These are phyloP conservation scores for Rhodotorula sp. DNA, from an alignment of 1,284 basidiomycete genomes.

Conservation along the genomic window DNA sequence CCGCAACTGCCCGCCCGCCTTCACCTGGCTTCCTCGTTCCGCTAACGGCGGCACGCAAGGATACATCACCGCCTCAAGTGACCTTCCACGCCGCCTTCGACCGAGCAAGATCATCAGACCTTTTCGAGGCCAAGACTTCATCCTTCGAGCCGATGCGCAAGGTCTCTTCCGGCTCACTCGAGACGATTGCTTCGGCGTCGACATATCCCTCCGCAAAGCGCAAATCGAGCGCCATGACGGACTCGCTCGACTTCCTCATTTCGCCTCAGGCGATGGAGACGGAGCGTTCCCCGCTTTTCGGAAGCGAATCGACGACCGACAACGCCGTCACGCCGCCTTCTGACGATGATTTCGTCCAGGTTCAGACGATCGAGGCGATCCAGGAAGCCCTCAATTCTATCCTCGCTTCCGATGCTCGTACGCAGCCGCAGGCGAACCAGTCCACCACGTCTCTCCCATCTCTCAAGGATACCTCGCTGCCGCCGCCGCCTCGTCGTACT, in stretches of 20 bases:
- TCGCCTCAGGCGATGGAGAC: conserved; percentile 9
- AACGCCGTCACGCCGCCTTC: neutral
- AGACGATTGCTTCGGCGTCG: conserved; percentile 10
- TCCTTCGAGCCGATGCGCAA: conserved; percentile 7
- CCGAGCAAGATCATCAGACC: neutral
- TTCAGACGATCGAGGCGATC: conserved; percentile 82
- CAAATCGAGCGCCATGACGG: neutral
- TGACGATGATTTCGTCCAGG: conserved; percentile 60
- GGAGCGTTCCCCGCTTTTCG: conserved; percentile 37
- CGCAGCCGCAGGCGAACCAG: neutral
- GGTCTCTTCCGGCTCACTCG: conserved; percentile 28
- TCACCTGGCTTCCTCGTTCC: conserved; percentile 9
- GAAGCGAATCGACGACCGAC: neutral
- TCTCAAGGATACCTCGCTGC: neutral
- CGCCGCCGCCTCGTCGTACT: neutral
- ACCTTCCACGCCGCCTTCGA: conserved; percentile 28
- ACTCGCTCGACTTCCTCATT: conserved; percentile 41
- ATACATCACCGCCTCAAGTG: conserved; percentile 36
- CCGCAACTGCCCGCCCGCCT: conserved; percentile 1
- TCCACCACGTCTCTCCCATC: neutral
- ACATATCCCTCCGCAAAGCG: neutral
- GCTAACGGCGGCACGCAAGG: conserved; percentile 13
- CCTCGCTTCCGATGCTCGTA: conserved; percentile 31
- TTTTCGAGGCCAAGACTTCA: neutral
- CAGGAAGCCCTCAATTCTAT: conserved; percentile 91